phyloP scores from a whole-genome alignment of 2,329 filamentous ascomycete genomes.

The Nakataea oryzae region DNA sequence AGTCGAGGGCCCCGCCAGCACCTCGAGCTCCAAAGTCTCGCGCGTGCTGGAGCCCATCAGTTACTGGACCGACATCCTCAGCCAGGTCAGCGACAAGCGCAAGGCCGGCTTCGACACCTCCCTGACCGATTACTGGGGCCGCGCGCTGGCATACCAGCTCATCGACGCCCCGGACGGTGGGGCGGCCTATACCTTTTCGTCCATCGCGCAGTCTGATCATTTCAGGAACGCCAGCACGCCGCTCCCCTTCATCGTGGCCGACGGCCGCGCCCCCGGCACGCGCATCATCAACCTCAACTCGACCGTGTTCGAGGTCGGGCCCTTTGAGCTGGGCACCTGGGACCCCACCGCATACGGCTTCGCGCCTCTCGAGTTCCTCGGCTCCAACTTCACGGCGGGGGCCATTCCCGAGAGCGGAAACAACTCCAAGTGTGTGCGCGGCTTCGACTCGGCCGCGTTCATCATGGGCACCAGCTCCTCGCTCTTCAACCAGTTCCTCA shows the following conservation, averaged over 20 bases:
- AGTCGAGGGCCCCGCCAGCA: slow-evolving; percentile 17
- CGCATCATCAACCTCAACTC: slow-evolving; percentile 39
- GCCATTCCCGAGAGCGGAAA: slow-evolving; percentile 38
- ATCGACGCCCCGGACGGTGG: slow-evolving; percentile 68
- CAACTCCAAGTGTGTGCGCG: slow-evolving; percentile 48
- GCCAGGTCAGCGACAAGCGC: slow-evolving; percentile 48
- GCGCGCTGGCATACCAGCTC: slow-evolving; percentile 77
- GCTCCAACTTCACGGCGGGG: slow-evolving; percentile 45
- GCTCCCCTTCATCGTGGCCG: slow-evolving; percentile 38
- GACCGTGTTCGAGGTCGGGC: slow-evolving; percentile 54
- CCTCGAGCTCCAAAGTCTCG: slow-evolving; percentile 5
- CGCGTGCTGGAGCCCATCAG: slow-evolving; percentile 15
- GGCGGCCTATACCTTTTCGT: slow-evolving; percentile 71
- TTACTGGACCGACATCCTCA: slow-evolving; percentile 51
- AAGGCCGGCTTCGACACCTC: slow-evolving; percentile 57
- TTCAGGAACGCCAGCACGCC: slow-evolving; percentile 32
- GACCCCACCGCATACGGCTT: slow-evolving; percentile 51
- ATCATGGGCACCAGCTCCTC: slow-evolving; percentile 80
- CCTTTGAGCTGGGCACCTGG: slow-evolving; percentile 57
- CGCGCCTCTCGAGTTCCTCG: slow-evolving; percentile 47
- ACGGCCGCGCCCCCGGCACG: slow-evolving; percentile 33
- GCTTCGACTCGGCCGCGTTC: slow-evolving; percentile 75
- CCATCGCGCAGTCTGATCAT: slow-evolving; percentile 34
- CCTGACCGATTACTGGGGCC: slow-evolving; percentile 83
- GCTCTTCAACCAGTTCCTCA: slow-evolving; percentile 71